Percentiles rank a stretch among this genome's conserved stretches.
Conservation (phyloP, 352 stramenopile genomes). For the Globisporangium paddicum region DNA sequence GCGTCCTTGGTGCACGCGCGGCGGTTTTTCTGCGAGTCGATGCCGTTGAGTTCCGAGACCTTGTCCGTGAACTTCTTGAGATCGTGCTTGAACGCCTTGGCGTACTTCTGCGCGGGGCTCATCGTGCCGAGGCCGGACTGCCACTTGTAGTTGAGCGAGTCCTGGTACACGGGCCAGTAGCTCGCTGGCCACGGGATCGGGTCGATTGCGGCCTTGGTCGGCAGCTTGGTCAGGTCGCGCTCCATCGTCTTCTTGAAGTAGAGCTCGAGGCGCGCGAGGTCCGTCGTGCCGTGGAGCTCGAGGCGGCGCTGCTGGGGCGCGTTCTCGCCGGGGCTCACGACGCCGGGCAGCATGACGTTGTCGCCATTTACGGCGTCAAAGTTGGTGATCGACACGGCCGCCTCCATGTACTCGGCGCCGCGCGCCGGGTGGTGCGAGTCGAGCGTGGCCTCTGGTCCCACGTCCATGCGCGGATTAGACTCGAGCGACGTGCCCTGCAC, state of each 20-base stretch:
- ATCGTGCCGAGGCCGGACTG: slow-evolving; percentile 18
- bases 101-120: slow-evolving; percentile 53
- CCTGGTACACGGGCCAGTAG: slow-evolving; percentile 62
- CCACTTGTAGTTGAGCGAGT: slow-evolving; percentile 66
- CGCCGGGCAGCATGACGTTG: slow-evolving; percentile 6
- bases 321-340: slow-evolving; percentile 6
- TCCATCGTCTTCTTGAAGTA: slow-evolving; percentile 43
- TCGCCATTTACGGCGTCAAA: slow-evolving; percentile 14
- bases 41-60: slow-evolving; percentile 40
- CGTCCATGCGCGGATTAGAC: slow-evolving; percentile 19
- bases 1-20: slow-evolving; percentile 20
- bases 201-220: slow-evolving; percentile 32
- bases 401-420: slow-evolving; percentile 14
- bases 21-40: slow-evolving; percentile 35
- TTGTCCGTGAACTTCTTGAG: slow-evolving; percentile 29
- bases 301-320: slow-evolving; percentile 20
- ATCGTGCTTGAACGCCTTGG: slow-evolving; percentile 41
- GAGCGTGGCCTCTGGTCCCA: slow-evolving; percentile 23
- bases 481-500: slow-evolving; percentile 16
- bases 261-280: slow-evolving; percentile 45
- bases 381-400: slow-evolving; percentile 16
- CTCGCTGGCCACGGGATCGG: slow-evolving; percentile 59
- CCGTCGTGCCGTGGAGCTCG: slow-evolving; percentile 32
- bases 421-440: slow-evolving; percentile 25
- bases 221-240: slow-evolving; percentile 46